These are phyloP conservation scores for Lyophyllum atratum DNA, from an alignment of 768 basidiomycete genomes.

Conservation along the genomic window DNA sequence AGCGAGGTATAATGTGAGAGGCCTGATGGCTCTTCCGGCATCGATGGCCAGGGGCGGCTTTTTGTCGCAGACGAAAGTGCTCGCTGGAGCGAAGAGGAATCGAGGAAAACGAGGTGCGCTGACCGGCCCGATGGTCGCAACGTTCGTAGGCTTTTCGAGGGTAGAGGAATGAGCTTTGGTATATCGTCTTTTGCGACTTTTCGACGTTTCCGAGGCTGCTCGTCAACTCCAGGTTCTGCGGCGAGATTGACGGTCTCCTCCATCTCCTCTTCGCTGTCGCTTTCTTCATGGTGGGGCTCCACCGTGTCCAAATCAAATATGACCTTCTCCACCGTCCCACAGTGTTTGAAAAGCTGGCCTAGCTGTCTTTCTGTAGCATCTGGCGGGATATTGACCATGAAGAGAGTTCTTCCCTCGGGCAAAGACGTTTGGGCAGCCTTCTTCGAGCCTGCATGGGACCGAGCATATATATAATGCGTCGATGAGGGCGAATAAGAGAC, in stretches of 20 bases:
- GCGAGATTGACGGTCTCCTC: constrained; percentile 35
- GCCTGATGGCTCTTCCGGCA: constrained; percentile 62
- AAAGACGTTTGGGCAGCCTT: constrained; percentile 27
- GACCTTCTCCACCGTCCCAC: constrained; percentile 78
- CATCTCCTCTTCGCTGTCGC: constrained; percentile 44
- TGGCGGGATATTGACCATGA: constrained; percentile 87
- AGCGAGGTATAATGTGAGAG: constrained; percentile 69
- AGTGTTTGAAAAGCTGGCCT: constrained; percentile 70
- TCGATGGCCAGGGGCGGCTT: constrained; percentile 61
- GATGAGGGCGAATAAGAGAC: constrained; percentile 42
- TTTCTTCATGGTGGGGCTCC: constrained; percentile 41
- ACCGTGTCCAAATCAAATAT: constrained; percentile 56
- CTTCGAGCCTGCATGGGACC: constrained; percentile 61
- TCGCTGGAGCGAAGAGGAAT: constrained; percentile 68
- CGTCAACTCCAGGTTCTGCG: constrained; percentile 30
- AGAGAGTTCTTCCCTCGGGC: constrained; percentile 72
- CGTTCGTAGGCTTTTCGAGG: constrained; percentile 50
- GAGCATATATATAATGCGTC: constrained; percentile 78
- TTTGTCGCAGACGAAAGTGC: constrained; percentile 58
- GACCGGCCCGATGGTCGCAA: constrained; percentile 64
- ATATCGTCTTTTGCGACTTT: constrained; percentile 38
- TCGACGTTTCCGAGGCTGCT: constrained; percentile 39
- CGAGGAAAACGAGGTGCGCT: constrained; percentile 74
- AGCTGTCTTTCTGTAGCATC: constrained; percentile 86
- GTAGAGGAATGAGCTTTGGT: constrained; percentile 65